phyloP scores from a whole-genome alignment of 768 basidiomycete species.

The Suillus paluster region DNA sequence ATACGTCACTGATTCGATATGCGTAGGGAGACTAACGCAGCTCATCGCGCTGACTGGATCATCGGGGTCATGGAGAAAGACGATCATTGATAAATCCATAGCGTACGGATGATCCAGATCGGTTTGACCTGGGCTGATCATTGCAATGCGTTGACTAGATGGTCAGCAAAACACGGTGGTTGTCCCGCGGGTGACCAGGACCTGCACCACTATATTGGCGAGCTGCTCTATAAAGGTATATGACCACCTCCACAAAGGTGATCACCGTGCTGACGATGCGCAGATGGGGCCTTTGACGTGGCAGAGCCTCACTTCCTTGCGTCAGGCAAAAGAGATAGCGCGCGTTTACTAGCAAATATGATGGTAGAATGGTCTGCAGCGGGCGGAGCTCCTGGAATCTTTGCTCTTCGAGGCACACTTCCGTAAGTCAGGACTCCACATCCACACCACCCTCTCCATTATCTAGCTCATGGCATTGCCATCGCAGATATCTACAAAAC shows the following conservation, averaged over 20 bases:
- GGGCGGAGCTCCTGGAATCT: conserved; percentile 61
- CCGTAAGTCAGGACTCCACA: conserved; percentile 55
- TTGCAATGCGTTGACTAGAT: conserved; percentile 54
- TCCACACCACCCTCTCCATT: conserved; percentile 1
- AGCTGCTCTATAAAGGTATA: conserved; percentile 82
- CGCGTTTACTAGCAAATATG: conserved; percentile 83
- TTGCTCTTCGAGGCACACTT: conserved; percentile 83
- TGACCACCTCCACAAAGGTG: background rate
- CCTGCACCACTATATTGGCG: conserved; percentile 89
- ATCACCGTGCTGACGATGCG: background rate
- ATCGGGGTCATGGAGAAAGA: conserved; percentile 87
- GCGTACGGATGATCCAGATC: conserved; percentile 58
- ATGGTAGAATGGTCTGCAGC: conserved; percentile 78
- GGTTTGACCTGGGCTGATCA: conserved; percentile 19
- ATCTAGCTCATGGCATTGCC: conserved; percentile 13
- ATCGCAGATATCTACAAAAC: conserved; percentile 71
- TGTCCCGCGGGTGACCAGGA: conserved; percentile 88
- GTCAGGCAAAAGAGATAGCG: conserved; percentile 88
- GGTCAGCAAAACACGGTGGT: conserved; percentile 80
- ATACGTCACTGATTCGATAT: conserved; percentile 5
- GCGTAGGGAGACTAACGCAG: conserved; percentile 83
- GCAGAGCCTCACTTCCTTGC: conserved; percentile 87
- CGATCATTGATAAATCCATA: conserved; percentile 81
- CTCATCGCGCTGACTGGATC: conserved; percentile 86
- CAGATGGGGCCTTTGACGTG: conserved; percentile 74